These are phyloP conservation scores for Metschnikowia arizonensis DNA, from an alignment of 805 yeast genomes.

Conservation along the genomic window DNA sequence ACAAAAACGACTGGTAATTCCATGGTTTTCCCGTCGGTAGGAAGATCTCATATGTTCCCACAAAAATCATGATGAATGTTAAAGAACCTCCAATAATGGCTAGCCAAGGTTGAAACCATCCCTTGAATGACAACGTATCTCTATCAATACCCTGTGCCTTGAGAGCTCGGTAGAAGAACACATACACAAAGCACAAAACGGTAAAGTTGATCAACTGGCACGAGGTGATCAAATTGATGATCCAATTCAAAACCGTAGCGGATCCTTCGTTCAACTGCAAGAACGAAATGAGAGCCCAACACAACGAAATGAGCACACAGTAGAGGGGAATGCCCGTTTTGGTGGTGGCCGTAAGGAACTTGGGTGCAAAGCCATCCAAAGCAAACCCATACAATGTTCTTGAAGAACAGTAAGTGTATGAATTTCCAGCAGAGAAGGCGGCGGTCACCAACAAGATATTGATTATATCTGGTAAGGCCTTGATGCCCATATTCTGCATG, in stretches of 20 bases:
- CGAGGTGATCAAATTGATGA: slow-evolving; percentile 32
- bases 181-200: slow-evolving; percentile 22
- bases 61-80: slow-evolving; percentile 17
- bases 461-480: slow-evolving; percentile 66
- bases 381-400: slow-evolving; percentile 72
- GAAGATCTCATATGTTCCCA: slow-evolving; percentile 16
- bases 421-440: slow-evolving; percentile 78
- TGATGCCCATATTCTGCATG: slow-evolving; percentile 59
- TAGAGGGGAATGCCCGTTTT: slow-evolving; percentile 46
- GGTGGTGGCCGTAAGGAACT: slow-evolving; percentile 52
- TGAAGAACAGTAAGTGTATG: slow-evolving; percentile 73
- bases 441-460: slow-evolving; percentile 75
- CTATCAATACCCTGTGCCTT: slow-evolving; percentile 20
- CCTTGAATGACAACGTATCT: slow-evolving; percentile 15
- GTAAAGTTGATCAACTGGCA: slow-evolving; percentile 26
- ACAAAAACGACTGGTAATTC: slow-evolving; percentile 15
- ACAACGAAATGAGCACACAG: slow-evolving; percentile 39
- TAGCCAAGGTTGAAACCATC: slow-evolving; percentile 22
- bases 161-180: slow-evolving; percentile 17
- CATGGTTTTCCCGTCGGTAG: slow-evolving; percentile 13
- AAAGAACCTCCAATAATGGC: slow-evolving; percentile 23
- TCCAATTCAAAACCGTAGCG: slow-evolving; percentile 31
- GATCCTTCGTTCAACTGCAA: slow-evolving; percentile 46
- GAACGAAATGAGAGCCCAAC: slow-evolving; percentile 62
- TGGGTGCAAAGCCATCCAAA: slow-evolving; percentile 71